A percentile compares a stretch with the other conserved stretches of the same genome.
These are phyloP conservation scores for Rhizopus sp. DNA, from an alignment of 371 early-diverging fungal species.

Conservation along the genomic window DNA sequence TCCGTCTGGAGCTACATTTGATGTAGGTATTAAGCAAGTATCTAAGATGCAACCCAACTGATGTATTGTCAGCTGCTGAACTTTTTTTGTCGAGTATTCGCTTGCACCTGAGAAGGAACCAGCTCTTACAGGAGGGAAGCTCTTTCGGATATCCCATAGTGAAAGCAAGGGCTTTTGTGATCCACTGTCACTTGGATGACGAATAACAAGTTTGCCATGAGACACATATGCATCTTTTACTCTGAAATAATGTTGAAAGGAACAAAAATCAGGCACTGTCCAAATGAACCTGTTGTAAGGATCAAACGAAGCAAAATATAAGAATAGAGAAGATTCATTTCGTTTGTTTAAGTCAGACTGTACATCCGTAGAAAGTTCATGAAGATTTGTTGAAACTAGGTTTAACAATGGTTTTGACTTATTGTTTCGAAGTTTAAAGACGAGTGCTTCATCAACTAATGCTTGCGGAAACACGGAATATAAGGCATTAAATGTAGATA, in stretches of 20 bases:
- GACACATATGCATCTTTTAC: constrained; percentile 52
- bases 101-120: constrained; percentile 39
- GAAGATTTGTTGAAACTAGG: constrained; percentile 50
- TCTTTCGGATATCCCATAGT: constrained; percentile 38
- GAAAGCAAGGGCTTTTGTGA: constrained; percentile 18
- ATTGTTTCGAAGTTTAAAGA: constrained; percentile 25
- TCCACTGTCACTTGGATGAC: constrained; percentile 14
- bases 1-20: not conserved
- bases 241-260: constrained; percentile 33
- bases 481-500: constrained; percentile 23
- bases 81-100: constrained; percentile 16
- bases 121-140: constrained; percentile 27
- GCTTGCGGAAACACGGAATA: constrained; percentile 32
- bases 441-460: constrained; percentile 37
- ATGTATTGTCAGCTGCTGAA: constrained; percentile 21
- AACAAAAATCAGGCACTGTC: constrained; percentile 33
- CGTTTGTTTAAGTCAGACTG: constrained; percentile 9
- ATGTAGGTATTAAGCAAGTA: constrained; percentile 22
- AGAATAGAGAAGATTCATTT: constrained; percentile 36
- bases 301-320: constrained; percentile 33
- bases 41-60: constrained; percentile 24
- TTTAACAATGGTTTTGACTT: constrained; percentile 22
- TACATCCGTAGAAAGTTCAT: constrained; percentile 33
- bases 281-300: constrained; percentile 30
- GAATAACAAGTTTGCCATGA: constrained; percentile 46